These are phyloP conservation scores for Lactifluus volemus DNA, from an alignment of 768 basidiomycete genomes.

Conservation along the genomic window DNA sequence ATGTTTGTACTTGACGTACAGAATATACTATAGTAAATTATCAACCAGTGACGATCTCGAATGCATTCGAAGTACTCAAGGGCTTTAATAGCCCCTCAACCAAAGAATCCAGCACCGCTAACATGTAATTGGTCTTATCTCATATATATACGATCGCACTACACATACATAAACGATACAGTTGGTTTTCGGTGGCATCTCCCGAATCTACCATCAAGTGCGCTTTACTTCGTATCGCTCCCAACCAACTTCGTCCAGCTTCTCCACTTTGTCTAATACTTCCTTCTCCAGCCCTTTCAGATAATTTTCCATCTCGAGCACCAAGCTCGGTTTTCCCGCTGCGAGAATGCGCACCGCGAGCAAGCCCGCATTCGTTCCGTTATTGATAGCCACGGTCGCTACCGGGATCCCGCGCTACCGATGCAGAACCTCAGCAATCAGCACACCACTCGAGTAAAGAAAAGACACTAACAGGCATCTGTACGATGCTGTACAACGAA, in stretches of 20 bases:
- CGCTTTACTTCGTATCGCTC: constrained; percentile 55
- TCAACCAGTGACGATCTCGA: too few relatives aligned
- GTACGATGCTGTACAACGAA: constrained; percentile 94
- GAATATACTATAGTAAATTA: too few relatives aligned
- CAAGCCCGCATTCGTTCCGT: constrained; percentile 86
- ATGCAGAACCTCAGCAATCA: not conserved
- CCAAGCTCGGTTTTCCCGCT: constrained; percentile 56
- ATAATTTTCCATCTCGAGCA: constrained; percentile 65
- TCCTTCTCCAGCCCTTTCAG: constrained; percentile 60
- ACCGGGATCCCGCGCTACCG: constrained; percentile 88
- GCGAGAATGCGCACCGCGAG: constrained; percentile 88
- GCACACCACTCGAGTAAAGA: not conserved
- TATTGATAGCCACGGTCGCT: constrained; percentile 96
- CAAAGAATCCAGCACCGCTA: too few relatives aligned
- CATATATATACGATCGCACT: too few relatives aligned
- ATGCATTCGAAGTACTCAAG: too few relatives aligned
- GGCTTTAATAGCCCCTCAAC: too few relatives aligned
- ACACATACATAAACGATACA: too few relatives aligned
- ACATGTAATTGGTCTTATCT: too few relatives aligned
- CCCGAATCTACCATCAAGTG: not conserved
- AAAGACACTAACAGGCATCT: constrained; percentile 80
- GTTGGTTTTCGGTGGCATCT: too few relatives aligned
- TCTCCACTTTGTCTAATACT: constrained; percentile 73
- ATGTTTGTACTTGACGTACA: too few relatives aligned
- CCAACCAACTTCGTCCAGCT: constrained; percentile 75